Conservation (phyloP, 495 filamentous ascomycete species). For the Penicillium dipodomyicola region DNA sequence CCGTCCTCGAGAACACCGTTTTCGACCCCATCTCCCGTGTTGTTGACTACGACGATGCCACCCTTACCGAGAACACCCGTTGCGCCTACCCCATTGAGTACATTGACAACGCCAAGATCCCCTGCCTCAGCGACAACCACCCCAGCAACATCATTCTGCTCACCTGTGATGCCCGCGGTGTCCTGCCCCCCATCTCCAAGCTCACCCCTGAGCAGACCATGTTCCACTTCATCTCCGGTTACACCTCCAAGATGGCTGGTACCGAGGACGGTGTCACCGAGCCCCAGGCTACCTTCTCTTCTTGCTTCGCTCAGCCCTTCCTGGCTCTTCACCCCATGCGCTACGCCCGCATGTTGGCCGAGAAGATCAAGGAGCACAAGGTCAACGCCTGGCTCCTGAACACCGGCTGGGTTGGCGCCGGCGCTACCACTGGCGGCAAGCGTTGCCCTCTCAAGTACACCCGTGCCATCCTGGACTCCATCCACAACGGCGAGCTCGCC, state of each 20-base stretch:
- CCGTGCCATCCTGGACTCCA: slow-evolving; percentile 94
- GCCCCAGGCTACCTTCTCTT: slow-evolving; percentile 97
- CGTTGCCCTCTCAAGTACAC: slow-evolving; percentile 99
- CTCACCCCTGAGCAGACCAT: slow-evolving; percentile 94
- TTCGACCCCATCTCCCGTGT: slow-evolving; percentile 86
- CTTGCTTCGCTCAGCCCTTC: slow-evolving; percentile 99
- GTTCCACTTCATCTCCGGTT: slow-evolving; percentile 99
- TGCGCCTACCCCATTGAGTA: slow-evolving; percentile 99
- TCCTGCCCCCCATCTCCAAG: slow-evolving; percentile 97
- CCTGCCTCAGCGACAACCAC: slow-evolving; percentile 82
- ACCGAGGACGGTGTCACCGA: slow-evolving; percentile 96
- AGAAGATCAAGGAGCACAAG: slow-evolving; percentile 94
- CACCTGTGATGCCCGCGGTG: slow-evolving; percentile 96
- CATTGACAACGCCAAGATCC: slow-evolving; percentile 98
- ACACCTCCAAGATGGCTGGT: slow-evolving; percentile 99
- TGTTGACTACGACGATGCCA: slow-evolving; percentile 93
- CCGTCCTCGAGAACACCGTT: slow-evolving; percentile 97
- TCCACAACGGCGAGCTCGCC: slow-evolving; percentile 93
- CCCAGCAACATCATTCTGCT: slow-evolving; percentile 96
- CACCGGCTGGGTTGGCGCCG: slow-evolving; percentile 98
- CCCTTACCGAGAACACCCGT: slow-evolving; percentile 96
- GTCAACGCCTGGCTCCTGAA: slow-evolving; percentile 98
- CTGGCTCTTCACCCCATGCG: slow-evolving; percentile 98
- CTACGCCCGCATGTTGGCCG: slow-evolving; percentile 95
- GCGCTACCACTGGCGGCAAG: slow-evolving; percentile 91